Conservation (phyloP, 2,329 filamentous ascomycete species). For the Penicillium sp. region DNA sequence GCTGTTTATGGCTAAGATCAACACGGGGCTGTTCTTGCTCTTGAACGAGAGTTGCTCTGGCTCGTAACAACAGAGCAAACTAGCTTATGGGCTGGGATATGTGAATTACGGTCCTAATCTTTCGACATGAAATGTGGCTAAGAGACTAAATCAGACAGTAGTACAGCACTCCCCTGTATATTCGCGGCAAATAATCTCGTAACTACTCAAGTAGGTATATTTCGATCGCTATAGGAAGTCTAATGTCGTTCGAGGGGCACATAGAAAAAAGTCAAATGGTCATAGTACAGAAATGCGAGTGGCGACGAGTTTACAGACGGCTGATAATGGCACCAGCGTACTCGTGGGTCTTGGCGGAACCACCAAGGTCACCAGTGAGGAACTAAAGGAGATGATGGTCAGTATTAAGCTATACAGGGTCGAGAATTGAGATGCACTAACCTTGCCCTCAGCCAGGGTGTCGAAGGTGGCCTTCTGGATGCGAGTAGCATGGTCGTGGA, state of each 20-base stretch:
- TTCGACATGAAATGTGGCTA: background rate
- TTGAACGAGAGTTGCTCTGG: no score
- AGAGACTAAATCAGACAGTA: background rate
- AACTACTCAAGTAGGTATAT: conserved; percentile 38
- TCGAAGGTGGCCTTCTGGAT: conserved; percentile 96
- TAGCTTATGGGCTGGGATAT: background rate
- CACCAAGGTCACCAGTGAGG: conserved; percentile 93
- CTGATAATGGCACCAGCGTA: conserved; percentile 90
- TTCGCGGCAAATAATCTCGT: conserved; percentile 12
- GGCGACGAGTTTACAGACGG: conserved; percentile 48
- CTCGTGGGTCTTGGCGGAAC: conserved; percentile 93
- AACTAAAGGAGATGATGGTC: conserved; percentile 44
- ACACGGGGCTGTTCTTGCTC: background rate
- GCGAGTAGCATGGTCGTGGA: conserved; percentile 76
- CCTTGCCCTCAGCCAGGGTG: conserved; percentile 93
- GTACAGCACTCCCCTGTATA: background rate
- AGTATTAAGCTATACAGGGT: conserved; percentile 6
- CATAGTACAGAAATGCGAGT: conserved; percentile 37
- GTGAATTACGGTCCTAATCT: background rate
- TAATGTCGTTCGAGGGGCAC: conserved; percentile 38
- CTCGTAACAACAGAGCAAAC: no score
- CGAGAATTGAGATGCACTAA: conserved; percentile 34
- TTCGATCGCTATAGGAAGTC: conserved; percentile 39
- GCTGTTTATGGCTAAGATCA: background rate
- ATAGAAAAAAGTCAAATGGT: conserved; percentile 31